Evolutionary conservation across 495 filamentous ascomycete species (phyloP).

Genomic region (Aspergillus conjunctus): DNA sequence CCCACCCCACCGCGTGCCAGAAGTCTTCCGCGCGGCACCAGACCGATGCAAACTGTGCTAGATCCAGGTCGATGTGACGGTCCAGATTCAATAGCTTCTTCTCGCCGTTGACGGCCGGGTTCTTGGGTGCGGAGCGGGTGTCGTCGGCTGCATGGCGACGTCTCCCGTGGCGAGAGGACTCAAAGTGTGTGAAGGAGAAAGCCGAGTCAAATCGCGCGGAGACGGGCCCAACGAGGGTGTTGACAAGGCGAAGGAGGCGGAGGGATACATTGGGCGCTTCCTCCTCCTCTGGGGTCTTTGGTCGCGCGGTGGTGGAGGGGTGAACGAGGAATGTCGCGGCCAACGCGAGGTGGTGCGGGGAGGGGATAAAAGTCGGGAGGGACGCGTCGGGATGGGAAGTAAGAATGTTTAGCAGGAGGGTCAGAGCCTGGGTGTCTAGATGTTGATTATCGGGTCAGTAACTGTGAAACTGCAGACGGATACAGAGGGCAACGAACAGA

Average conservation of each 20-base stretch:
- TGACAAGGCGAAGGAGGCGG: slow-evolving; percentile 58
- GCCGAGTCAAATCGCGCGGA: slow-evolving; percentile 52
- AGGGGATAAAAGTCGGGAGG: slow-evolving; percentile 51
- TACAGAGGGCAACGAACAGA: slow-evolving; percentile 52
- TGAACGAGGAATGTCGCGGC: slow-evolving; percentile 70
- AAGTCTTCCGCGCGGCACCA: slow-evolving; percentile 79
- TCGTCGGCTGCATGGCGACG: slow-evolving; percentile 31
- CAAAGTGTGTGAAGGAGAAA: slow-evolving; percentile 53
- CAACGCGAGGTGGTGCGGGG: slow-evolving; percentile 63
- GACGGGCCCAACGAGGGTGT: slow-evolving; percentile 53
- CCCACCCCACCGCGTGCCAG: slow-evolving; percentile 90
- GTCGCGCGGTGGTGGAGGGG: slow-evolving; percentile 66
- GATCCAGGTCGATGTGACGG: slow-evolving; percentile 25
- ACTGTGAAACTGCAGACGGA: slow-evolving; percentile 16
- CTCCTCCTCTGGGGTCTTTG: slow-evolving; percentile 51
- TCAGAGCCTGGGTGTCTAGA: slow-evolving; percentile 68
- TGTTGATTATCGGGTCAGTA: slow-evolving; percentile 18
- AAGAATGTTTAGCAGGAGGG: slow-evolving; percentile 66
- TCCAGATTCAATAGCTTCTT: slow-evolving; percentile 48
- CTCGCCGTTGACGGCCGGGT: slow-evolving; percentile 28
- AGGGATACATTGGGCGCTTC: slow-evolving; percentile 57
- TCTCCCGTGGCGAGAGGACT: slow-evolving; percentile 38
- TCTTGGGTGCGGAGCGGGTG: slow-evolving; percentile 4
- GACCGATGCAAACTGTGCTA: slow-evolving; percentile 66
- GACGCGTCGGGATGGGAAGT: slow-evolving; percentile 53